These are phyloP conservation scores for Circinella minor DNA, from an alignment of 371 early-diverging fungal genomes.

Conservation along the genomic window DNA sequence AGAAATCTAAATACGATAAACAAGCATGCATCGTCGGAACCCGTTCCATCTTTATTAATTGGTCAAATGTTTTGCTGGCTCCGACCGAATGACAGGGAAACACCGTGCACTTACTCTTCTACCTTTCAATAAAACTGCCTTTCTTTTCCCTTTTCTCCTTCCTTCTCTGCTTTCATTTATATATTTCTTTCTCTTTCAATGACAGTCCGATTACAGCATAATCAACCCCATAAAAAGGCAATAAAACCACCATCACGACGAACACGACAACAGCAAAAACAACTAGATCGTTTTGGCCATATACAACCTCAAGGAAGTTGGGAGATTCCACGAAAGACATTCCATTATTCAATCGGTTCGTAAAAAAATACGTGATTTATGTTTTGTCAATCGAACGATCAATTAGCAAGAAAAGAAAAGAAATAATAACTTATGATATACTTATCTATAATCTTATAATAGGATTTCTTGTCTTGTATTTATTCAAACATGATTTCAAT, in stretches of 20 bases:
- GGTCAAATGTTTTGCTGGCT: no score
- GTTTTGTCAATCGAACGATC: not conserved
- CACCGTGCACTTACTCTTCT: not conserved
- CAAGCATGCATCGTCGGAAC: no score
- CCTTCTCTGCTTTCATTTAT: not conserved
- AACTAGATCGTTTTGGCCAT: slow-evolving; percentile 23
- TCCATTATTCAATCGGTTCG: slow-evolving; percentile 59
- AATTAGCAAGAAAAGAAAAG: not conserved
- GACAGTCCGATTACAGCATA: slow-evolving; percentile 5
- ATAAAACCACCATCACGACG: not conserved
- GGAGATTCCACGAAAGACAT: slow-evolving; percentile 59
- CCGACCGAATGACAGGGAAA: no score
- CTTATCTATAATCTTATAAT: not conserved
- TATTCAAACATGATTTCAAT: slow-evolving; percentile 37
- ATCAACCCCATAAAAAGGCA: not conserved
- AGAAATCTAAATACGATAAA: no score
- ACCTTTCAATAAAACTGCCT: not conserved
- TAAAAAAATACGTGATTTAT: not conserved
- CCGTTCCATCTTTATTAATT: no score
- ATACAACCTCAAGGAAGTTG: slow-evolving; percentile 48
- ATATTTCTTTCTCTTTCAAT: not conserved
- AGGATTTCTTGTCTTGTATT: slow-evolving; percentile 54
- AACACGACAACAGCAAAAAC: no score
- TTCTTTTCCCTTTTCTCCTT: not conserved
- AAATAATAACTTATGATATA: not conserved